phyloP scores from a whole-genome alignment of 306 rosid species.

The Sindora glabra region DNA sequence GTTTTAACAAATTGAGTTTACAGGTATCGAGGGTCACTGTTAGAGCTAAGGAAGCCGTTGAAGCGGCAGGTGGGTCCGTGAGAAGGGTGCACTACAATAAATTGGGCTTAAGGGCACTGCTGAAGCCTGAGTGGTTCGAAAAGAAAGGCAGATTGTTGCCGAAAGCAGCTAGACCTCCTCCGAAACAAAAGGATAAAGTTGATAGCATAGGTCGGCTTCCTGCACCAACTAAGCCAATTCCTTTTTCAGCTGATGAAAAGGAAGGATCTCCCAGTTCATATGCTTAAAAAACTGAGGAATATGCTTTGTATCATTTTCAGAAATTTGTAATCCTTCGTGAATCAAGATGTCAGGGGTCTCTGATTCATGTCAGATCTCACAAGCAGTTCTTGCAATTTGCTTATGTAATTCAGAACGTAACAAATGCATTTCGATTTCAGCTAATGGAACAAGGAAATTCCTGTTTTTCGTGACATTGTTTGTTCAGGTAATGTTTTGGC shows the following conservation, averaged over 20 bases:
- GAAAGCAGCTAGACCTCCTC: conserved; percentile 93
- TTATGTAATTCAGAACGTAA: conserved; percentile 9
- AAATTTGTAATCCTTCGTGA: background rate
- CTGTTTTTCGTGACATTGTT: no score
- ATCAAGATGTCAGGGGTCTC: background rate
- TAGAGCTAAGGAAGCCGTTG: conserved; percentile 82
- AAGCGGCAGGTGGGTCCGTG: conserved; percentile 89
- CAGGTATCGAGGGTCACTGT: conserved; percentile 94
- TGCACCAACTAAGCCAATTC: conserved; percentile 85
- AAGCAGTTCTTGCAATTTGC: background rate
- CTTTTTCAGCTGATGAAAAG: conserved; percentile 44
- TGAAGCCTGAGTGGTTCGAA: conserved; percentile 90
- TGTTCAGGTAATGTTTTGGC: background rate
- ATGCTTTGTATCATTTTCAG: conserved; percentile 4
- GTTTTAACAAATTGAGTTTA: conserved; percentile 1
- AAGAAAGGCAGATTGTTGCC: conserved; percentile 94
- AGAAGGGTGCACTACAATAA: conserved; percentile 85
- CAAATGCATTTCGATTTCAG: conserved; percentile 8
- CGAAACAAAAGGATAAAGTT: conserved; percentile 70
- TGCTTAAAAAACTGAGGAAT: conserved; percentile 4
- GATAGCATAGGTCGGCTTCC: conserved; percentile 94
- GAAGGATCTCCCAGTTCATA: conserved; percentile 23
- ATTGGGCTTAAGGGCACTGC: conserved; percentile 71
- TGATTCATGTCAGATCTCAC: background rate
- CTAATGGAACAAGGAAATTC: conserved; percentile 5